A percentile compares a stretch with the other conserved stretches of the same genome.
Evolutionary conservation across 2,329 filamentous ascomycete genomes (phyloP).

Genomic region (Parascedosporium putredinis): DNA sequence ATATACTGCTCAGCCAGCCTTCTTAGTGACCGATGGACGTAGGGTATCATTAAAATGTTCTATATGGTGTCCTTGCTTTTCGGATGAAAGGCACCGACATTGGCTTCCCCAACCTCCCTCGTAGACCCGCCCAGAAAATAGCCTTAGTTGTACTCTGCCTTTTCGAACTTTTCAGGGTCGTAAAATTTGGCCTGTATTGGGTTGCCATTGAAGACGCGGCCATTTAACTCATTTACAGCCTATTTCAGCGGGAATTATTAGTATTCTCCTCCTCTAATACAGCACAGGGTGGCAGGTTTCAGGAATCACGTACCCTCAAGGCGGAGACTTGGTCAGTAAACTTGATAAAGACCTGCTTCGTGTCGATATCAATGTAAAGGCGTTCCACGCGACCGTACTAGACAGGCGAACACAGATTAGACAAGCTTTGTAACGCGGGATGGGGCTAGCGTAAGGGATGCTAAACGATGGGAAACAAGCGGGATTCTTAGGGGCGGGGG

Average conservation of each 20-base stretch:
- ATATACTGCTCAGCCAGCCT: neutral
- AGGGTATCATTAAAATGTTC: neutral
- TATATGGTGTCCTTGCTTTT: neutral
- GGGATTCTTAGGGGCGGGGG: neutral
- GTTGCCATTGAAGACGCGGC: constrained; percentile 81
- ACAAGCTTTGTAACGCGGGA: too few species aligned
- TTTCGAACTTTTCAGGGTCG: constrained; percentile 71
- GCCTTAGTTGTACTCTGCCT: constrained; percentile 41
- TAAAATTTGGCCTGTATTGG: constrained; percentile 74
- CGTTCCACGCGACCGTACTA: constrained; percentile 77
- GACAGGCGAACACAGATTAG: constrained; percentile 6
- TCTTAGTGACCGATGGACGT: too few species aligned
- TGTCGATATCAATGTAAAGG: constrained; percentile 59
- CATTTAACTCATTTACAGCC: constrained; percentile 85
- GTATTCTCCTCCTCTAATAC: too few species aligned
- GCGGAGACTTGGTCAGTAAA: constrained; percentile 82
- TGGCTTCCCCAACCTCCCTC: neutral
- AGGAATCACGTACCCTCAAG: constrained; percentile 54
- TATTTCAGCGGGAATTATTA: too few species aligned
- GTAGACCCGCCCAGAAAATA: neutral
- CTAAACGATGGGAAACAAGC: too few species aligned
- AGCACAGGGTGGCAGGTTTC: neutral
- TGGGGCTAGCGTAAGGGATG: too few species aligned
- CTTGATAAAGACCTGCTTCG: constrained; percentile 74
- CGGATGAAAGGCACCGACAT: too few species aligned